Evolutionary conservation across 2,329 filamentous ascomycete genomes (phyloP).

Genomic region (Phaeophleospora eucalypticola): DNA sequence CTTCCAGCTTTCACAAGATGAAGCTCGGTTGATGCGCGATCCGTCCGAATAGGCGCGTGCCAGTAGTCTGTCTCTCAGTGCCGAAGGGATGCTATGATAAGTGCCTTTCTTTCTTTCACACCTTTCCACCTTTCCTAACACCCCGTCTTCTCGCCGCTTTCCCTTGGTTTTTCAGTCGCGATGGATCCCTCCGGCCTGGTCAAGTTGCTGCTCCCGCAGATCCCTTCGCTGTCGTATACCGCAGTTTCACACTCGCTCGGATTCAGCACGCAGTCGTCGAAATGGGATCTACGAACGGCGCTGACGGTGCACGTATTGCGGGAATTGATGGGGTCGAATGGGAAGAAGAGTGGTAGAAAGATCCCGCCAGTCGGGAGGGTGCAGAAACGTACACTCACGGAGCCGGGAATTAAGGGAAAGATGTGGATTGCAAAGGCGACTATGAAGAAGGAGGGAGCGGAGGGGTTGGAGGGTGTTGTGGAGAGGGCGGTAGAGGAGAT

Average conservation of each 20-base stretch:
- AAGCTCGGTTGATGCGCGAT: neutral
- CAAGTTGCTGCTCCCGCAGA: constrained; percentile 48
- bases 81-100: neutral
- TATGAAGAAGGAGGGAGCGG: constrained; percentile 52
- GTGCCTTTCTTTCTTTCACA: neutral
- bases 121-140: neutral
- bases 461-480: constrained; percentile 22
- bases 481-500: constrained; percentile 56
- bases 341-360: constrained; percentile 26
- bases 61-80: no score
- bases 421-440: constrained; percentile 76
- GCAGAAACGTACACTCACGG: constrained; percentile 61
- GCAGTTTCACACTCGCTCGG: constrained; percentile 61
- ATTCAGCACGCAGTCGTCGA: constrained; percentile 65
- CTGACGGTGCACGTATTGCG: constrained; percentile 70
- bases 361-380: constrained; percentile 54
- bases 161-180: no score
- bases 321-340: constrained; percentile 51
- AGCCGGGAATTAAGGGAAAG: constrained; percentile 67
- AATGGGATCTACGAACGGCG: constrained; percentile 74
- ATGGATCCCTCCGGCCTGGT: constrained; percentile 13
- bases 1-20: no score
- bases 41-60: neutral
- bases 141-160: no score
- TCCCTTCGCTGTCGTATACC: constrained; percentile 61